Evolutionary conservation across 176 grass and related monocot species (phyloP), one percentile per base, ranked within the genome.

Genomic region (Carex cristatella): DNA sequence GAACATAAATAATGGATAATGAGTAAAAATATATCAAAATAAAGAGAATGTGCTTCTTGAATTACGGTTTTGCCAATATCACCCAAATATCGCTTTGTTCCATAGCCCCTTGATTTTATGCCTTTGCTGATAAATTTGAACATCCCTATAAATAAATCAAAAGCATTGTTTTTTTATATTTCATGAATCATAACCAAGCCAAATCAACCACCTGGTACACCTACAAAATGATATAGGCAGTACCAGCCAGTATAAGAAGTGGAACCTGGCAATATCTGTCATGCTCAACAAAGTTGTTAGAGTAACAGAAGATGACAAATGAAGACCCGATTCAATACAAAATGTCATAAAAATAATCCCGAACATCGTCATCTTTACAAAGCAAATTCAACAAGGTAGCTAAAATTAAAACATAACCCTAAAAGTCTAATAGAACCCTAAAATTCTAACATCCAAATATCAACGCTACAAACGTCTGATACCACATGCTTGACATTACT

Each of bases 121-220:
- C 92, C 87, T 86, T 96, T 89, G 83, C 94, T 96, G 88, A 96
- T 93, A 89, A 93, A 96, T 84, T 96, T 96, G 88, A 96, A 96
- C 94, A 96, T 96, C 69, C 94, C 94, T 95, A 81, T 80, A 71
- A 77, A 77, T 27, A 85, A 77, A 31, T 77, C 7, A 77, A 1
- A 33, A 33, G 27, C 19, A 53, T 27, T 76, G 46, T 1, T 55
- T 76, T 76, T 76, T 65, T 49, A 44, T 46, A 82, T 63, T 81
- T 64, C 49, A 56, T 33, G 49, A 10, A 32, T 56, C 46, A 53
- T 33, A 48, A 56, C 48, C 27, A 77, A 77, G 49, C 73, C 46
- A 77, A 63, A 77, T 11, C 27, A 77, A 57, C 11, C 56, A 56
- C 49, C 12, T 56, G 7, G 5, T 77, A 33, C 27, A 77, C 46